Percentiles rank a stretch among this genome's conserved stretches.
Conservation (phyloP, 2,329 filamentous ascomycete species). For the Sporothrix inflata region DNA sequence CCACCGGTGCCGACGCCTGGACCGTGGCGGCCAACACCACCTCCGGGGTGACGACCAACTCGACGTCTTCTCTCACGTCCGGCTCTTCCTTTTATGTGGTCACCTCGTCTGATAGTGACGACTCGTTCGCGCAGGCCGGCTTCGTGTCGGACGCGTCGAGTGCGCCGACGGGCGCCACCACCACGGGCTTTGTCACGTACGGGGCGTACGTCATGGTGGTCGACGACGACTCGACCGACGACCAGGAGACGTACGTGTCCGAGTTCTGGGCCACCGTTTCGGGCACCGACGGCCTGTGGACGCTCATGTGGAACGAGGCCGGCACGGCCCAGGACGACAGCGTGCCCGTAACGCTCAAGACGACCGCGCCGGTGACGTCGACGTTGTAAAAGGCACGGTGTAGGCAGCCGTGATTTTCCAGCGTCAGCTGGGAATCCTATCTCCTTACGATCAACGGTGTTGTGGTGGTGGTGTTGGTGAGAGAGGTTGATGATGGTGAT, state of each 20-base stretch:
- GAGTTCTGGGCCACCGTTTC: slow-evolving; percentile 28
- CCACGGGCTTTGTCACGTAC: slow-evolving; percentile 24
- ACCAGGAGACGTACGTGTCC: slow-evolving; percentile 8
- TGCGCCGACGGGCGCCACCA: slow-evolving; percentile 12
- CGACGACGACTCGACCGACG: background rate
- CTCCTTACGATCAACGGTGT: background rate
- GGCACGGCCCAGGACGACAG: slow-evolving; percentile 10
- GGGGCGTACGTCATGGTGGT: slow-evolving; percentile 26
- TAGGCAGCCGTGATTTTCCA: too few species aligned
- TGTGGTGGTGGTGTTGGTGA: background rate
- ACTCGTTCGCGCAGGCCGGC: slow-evolving; percentile 1
- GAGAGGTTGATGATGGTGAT: background rate
- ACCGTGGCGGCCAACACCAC: slow-evolving; percentile 21
- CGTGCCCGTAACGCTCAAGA: slow-evolving; percentile 2
- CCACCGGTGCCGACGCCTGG: slow-evolving; percentile 19
- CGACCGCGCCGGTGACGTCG: slow-evolving; percentile 2
- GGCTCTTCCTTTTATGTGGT: slow-evolving; percentile 19
- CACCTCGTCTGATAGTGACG: background rate
- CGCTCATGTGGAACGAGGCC: slow-evolving; percentile 31
- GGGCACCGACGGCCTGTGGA: slow-evolving; percentile 25
- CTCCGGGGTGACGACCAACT: background rate
- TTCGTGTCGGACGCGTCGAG: background rate
- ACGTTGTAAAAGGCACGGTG: background rate
- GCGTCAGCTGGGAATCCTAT: background rate
- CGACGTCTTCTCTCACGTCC: background rate